These are phyloP conservation scores for Pyrenophora seminiperda DNA, from an alignment of 2,329 filamentous ascomycete species.

Conservation along the genomic window DNA sequence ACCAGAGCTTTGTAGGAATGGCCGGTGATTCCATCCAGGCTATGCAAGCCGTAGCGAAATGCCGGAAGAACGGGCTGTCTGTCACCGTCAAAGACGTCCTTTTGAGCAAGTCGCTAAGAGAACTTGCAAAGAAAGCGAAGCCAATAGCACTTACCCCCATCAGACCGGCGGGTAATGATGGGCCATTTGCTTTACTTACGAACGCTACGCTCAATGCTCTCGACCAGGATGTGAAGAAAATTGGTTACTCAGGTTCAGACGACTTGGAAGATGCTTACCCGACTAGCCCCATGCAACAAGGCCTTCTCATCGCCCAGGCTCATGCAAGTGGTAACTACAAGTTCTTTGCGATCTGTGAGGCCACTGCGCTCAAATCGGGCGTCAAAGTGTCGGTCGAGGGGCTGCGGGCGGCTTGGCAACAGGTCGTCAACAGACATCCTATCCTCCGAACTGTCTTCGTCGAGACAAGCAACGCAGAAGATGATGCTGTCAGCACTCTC, in stretches of 20 bases:
- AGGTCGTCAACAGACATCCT: constrained; percentile 19
- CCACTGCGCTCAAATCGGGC: background rate
- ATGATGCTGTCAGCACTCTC: too few species aligned
- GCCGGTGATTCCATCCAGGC: background rate
- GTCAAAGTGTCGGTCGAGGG: background rate
- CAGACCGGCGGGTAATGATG: background rate
- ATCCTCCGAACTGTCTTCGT: constrained; percentile 21
- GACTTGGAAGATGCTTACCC: constrained; percentile 12
- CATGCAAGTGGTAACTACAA: constrained; percentile 1
- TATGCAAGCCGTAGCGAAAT: constrained; percentile 1
- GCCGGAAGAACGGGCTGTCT: background rate
- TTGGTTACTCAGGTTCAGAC: background rate
- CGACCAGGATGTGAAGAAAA: constrained; percentile 1
- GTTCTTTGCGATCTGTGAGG: background rate
- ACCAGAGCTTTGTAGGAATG: background rate
- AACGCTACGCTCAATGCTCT: background rate
- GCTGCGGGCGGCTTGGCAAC: constrained; percentile 15
- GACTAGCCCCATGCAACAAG: constrained; percentile 6
- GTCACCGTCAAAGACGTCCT: background rate
- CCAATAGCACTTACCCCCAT: background rate
- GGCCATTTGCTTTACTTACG: constrained; percentile 2
- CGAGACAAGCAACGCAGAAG: constrained; percentile 4
- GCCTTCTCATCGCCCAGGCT: constrained; percentile 1
- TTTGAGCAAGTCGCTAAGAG: background rate
- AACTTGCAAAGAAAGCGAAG: background rate